These are phyloP conservation scores for Cladophialophora psammophila DNA, from an alignment of 2,329 filamentous ascomycete species.

Conservation along the genomic window DNA sequence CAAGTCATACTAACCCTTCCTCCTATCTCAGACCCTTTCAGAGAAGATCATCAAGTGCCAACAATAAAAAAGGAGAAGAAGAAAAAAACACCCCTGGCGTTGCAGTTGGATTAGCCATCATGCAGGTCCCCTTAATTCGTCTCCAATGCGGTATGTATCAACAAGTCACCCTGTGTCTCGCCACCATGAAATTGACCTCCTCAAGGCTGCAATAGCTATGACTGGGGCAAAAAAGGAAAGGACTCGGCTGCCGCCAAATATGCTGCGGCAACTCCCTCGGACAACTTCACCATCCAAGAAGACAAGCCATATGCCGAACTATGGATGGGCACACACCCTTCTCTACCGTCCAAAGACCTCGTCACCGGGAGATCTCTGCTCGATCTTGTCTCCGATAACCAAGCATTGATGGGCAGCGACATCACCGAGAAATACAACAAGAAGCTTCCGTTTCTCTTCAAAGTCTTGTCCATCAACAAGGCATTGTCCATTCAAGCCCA, in stretches of 20 bases:
- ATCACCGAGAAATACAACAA: constrained; percentile 77
- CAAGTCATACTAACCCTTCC: background rate
- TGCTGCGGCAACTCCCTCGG: constrained; percentile 80
- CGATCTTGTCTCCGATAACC: constrained; percentile 86
- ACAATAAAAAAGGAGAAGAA: background rate
- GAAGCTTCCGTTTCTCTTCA: constrained; percentile 95
- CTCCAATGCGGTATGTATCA: constrained; percentile 66
- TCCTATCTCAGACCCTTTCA: background rate
- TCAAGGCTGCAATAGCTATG: constrained; percentile 92
- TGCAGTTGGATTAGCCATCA: constrained; percentile 43
- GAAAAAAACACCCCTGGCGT: background rate
- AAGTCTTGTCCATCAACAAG: constrained; percentile 94
- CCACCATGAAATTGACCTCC: constrained; percentile 38
- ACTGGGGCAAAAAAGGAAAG: constrained; percentile 94
- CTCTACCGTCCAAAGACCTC: constrained; percentile 90
- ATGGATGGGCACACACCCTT: constrained; percentile 99
- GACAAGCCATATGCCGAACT: constrained; percentile 97
- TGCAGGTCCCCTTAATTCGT: constrained; percentile 83
- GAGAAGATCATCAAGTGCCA: background rate
- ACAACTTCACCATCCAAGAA: constrained; percentile 77
- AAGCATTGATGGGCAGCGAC: constrained; percentile 76
- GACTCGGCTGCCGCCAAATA: constrained; percentile 89
- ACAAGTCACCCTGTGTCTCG: background rate
- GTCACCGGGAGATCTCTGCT: constrained; percentile 83
- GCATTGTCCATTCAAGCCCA: constrained; percentile 97